These are phyloP conservation scores for Tolypocladium paradoxum DNA, from an alignment of 2,329 filamentous ascomycete species.

Conservation along the genomic window DNA sequence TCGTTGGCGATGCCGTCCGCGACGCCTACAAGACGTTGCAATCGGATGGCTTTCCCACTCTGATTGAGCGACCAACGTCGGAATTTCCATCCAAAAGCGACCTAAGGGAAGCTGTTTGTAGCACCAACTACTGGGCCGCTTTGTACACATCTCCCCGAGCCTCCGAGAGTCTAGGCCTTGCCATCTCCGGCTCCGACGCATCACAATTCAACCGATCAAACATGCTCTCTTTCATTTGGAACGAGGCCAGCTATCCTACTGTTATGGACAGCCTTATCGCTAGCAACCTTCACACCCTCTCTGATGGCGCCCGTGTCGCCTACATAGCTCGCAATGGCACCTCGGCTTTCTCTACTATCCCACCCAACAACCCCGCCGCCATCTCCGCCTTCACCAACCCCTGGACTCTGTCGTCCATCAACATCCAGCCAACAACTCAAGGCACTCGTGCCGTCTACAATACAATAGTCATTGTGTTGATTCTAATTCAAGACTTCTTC, in stretches of 20 bases:
- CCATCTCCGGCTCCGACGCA: conserved; percentile 3
- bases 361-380: conserved; percentile 4
- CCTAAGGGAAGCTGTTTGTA: conserved; percentile 7
- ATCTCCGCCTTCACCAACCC: conserved; percentile 10
- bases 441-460: conserved; percentile 14
- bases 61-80: conserved; percentile 6
- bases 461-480: conserved; percentile 11
- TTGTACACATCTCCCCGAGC: conserved; percentile 7
- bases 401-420: conserved; percentile 10
- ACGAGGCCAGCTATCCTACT: conserved; percentile 9
- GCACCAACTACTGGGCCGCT: conserved; percentile 9
- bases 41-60: conserved; percentile 7
- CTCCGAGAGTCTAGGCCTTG: conserved; percentile 5
- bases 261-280: conserved; percentile 7
- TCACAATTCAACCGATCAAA: conserved; percentile 6
- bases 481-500: conserved; percentile 14
- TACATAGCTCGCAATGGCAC: conserved; percentile 9
- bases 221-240: conserved; percentile 10
- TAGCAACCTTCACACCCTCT: conserved; percentile 5
- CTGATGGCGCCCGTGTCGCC: conserved; percentile 5
- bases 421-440: conserved; percentile 11
- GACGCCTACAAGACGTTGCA: conserved; percentile 8
- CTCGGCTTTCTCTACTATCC: conserved; percentile 5
- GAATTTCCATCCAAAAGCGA: conserved; percentile 4
- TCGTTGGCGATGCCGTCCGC: conserved; percentile 11